Base-by-base conservation (phyloP, 208 protist genomes). In the Cochliopodium minus region DNA sequence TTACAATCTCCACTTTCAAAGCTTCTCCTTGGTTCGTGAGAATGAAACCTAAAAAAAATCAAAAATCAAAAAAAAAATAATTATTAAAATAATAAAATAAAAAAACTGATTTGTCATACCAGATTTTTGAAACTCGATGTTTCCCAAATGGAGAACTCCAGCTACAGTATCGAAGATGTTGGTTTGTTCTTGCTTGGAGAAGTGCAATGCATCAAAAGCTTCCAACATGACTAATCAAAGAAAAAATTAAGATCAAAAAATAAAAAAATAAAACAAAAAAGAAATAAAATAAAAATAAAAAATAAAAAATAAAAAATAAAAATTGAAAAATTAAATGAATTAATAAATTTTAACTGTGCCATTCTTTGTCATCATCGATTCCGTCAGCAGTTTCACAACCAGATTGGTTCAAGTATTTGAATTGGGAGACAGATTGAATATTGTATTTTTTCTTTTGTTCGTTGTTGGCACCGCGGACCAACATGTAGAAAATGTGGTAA, bases 401-500 rank as follows among this genome's bases (percentile, higher is more conserved):
- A 22, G 30, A n/a, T 4, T 52, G 15, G 29, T 36, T 52, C 29
- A 52, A 36, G 38, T 52, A 52, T 39, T 67, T 50, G 61, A 82
- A 89, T 25, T 79, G 56, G 2, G 62, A 46, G 4, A 78, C 62
- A 15, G 33, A 29, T 9, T 58, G 50, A 10, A 81, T 32, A 23
- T 56, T 48, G 7, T 81, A 62, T 32, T 59, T n/a, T 29, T 74
- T 66, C 20, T 74, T 70, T 23, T 79, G 49, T 39, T 65, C 57
- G 17, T 33, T 35, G 51, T 71, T 47, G 20, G 68, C 68, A 9
- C 76, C 78, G 20, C 55, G 47, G 38, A 76, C 83, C 25, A 92
- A 51, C 69, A 93, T 84, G 65, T 93, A 92, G 57, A 93, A 93
- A 50, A 95, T 83, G 65, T 95, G 90, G 63, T 88, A 95, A 65